phyloP scores from a whole-genome alignment of 1,139 yeast genomes.

The Debaryomycetaceae sp. region DNA sequence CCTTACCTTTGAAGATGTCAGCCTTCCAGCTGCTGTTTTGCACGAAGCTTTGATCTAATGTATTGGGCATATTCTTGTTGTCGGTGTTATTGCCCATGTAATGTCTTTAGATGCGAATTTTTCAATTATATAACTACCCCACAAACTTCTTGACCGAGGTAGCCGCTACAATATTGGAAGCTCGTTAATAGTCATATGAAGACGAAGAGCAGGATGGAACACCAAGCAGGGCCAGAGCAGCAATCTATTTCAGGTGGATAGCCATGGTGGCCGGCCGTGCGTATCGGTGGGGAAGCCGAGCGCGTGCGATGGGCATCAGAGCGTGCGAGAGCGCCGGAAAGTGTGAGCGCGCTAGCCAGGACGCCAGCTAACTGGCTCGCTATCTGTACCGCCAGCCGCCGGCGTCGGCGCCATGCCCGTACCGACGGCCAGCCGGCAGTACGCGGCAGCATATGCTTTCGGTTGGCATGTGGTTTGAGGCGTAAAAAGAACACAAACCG shows the following conservation, averaged over 20 bases:
- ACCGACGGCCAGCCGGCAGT: no score
- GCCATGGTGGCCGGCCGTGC: background rate
- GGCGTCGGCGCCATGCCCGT: no score
- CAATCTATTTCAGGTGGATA: no score
- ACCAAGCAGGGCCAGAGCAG: no score
- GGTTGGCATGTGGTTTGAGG: no score
- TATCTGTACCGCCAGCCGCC: no score
- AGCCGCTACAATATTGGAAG: background rate
- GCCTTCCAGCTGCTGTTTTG: constrained; percentile 45
- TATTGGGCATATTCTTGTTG: background rate
- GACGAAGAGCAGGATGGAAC: no score
- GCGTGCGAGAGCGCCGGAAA: background rate
- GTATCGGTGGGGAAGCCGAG: background rate
- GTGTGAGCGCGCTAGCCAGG: no score
- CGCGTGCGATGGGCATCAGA: background rate
- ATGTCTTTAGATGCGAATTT: background rate
- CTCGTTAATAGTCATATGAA: no score
- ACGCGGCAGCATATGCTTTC: no score
- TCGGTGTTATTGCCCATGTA: background rate
- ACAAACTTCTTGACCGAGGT: background rate
- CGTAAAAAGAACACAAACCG: no score
- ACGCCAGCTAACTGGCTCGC: no score
- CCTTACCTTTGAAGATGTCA: constrained; percentile 76
- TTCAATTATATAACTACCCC: background rate
- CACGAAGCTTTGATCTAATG: constrained; percentile 27